Base-by-base conservation (phyloP, 2,329 filamentous ascomycete genomes). In the Nothomitra cinnamomea region DNA sequence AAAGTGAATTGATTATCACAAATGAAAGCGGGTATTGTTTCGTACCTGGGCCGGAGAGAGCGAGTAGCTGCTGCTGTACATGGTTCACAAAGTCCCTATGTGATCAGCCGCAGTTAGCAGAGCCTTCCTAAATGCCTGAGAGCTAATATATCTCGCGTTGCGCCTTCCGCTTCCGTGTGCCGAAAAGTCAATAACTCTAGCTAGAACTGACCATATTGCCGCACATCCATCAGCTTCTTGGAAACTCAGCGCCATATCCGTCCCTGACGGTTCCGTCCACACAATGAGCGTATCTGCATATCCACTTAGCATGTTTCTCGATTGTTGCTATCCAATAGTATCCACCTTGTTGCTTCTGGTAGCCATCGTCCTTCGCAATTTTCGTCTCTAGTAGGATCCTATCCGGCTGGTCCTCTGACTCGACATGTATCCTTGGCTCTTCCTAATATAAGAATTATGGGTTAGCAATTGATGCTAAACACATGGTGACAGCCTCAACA, bases 221-320 rank as follows among this genome's bases (percentile, higher is more conserved):
- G 85, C 80, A 68, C 92, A 98, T 47, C 90, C 92, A 60, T 96
- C 92, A 1, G 89, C 84, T 70, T 98, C 92, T 67, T 98, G 92
- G 64, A 98, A 98, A 66, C 89, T 95, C 58, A 98, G 77, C 43
- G 92, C 92, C 92, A 98, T 96, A 65, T 98, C 92, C 54, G 89
- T 81, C 55, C 85, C 85, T 70, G 82, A 92, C 56, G 81, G 79
- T 65, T 96, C 92, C 40, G 90, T 95, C 92, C 92, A 98, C 57
- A 98, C 89, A 57, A 98, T 96, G 57, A 98, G 78, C 2, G 92
- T 98, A 67, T 96, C 90, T 94, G 67, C 53, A 38, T 43, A 19
- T 54, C 21, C 36, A 24, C 32, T 57, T 48, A 52, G 42, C 43
- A 49, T 40, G 19, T 13, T 17, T 53, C 45, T 36, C 12, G 1